phyloP scores from a whole-genome alignment of 371 early-diverging fungal species.

The Chytridium lagenaria region DNA sequence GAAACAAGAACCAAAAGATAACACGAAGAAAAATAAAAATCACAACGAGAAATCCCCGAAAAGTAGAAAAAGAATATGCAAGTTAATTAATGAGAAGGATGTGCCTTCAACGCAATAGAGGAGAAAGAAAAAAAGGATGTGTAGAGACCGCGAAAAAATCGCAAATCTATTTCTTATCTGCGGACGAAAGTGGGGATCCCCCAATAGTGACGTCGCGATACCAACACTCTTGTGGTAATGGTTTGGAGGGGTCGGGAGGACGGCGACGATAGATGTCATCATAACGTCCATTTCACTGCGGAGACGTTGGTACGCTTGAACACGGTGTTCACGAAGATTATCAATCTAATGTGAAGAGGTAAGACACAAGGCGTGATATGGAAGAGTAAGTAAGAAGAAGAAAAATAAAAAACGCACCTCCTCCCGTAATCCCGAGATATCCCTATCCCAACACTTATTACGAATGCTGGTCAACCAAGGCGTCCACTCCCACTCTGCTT shows the following conservation, averaged over 20 bases:
- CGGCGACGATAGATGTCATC: conserved; percentile 19
- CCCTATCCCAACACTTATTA: conserved; percentile 41
- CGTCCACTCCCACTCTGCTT: conserved; percentile 46
- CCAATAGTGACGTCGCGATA: conserved; percentile 12
- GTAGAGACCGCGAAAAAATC: no score
- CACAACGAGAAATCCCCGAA: no score
- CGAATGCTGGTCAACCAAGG: conserved; percentile 40
- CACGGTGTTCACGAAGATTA: conserved; percentile 33
- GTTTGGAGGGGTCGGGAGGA: conserved; percentile 19
- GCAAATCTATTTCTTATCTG: no score
- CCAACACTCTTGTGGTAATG: conserved; percentile 17
- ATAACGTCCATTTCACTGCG: conserved; percentile 27
- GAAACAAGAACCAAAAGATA: no score
- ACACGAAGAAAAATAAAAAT: no score
- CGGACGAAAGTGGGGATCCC: no score
- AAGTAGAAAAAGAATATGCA: no score
- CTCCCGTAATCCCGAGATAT: conserved; percentile 38
- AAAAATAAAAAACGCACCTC: conserved; percentile 29
- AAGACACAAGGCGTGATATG: no score
- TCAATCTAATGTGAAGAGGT: conserved; percentile 29
- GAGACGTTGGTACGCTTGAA: conserved; percentile 34
- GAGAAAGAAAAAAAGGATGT: no score
- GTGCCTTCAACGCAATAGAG: no score
- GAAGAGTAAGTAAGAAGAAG: not conserved
- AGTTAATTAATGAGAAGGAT: no score